Evolutionary conservation across 176 grass and related monocot species (phyloP).

Genomic region (Metroxylon sagu): DNA sequence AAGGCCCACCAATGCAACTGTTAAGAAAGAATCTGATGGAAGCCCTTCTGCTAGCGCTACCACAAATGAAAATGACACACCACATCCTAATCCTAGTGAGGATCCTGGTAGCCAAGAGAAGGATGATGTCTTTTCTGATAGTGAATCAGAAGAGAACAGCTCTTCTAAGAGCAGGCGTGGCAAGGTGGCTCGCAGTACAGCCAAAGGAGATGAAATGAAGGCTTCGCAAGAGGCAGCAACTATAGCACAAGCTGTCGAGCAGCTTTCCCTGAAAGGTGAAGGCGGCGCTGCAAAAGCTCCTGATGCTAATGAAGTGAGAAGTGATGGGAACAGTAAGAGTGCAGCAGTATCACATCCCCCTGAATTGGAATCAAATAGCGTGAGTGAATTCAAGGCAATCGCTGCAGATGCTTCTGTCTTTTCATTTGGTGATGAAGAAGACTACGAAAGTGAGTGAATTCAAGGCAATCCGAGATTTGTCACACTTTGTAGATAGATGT

Average conservation of each 20-base stretch:
- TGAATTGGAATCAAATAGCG: slow-evolving; percentile 31
- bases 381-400: slow-evolving; percentile 95
- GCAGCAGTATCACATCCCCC: slow-evolving; percentile 6
- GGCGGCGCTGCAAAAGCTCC: slow-evolving; percentile 27
- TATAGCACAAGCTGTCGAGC: slow-evolving; percentile 34
- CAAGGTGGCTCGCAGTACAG: slow-evolving; percentile 10
- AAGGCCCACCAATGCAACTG: slow-evolving; percentile 24
- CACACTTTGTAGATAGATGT: slow-evolving; percentile 33
- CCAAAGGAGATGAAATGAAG: slow-evolving; percentile 43
- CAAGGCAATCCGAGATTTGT: background rate
- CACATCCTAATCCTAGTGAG: slow-evolving; percentile 30
- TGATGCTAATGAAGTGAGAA: slow-evolving; percentile 33
- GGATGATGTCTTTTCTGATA: slow-evolving; percentile 83
- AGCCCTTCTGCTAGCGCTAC: slow-evolving; percentile 17
- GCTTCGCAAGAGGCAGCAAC: slow-evolving; percentile 19
- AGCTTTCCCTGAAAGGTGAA: slow-evolving; percentile 39
- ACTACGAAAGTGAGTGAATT: slow-evolving; percentile 74
- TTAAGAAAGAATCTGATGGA: slow-evolving; percentile 27
- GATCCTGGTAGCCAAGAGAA: slow-evolving; percentile 48
- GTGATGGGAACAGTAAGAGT: slow-evolving; percentile 36
- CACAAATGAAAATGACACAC: slow-evolving; percentile 31
- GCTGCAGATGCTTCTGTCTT: slow-evolving; percentile 86
- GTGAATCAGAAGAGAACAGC: slow-evolving; percentile 55
- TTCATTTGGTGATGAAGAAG: slow-evolving; percentile 86
- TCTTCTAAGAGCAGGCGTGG: slow-evolving; percentile 42